These are phyloP conservation scores for Mortierella sp. DNA, from an alignment of 371 early-diverging fungal species.

Conservation along the genomic window DNA sequence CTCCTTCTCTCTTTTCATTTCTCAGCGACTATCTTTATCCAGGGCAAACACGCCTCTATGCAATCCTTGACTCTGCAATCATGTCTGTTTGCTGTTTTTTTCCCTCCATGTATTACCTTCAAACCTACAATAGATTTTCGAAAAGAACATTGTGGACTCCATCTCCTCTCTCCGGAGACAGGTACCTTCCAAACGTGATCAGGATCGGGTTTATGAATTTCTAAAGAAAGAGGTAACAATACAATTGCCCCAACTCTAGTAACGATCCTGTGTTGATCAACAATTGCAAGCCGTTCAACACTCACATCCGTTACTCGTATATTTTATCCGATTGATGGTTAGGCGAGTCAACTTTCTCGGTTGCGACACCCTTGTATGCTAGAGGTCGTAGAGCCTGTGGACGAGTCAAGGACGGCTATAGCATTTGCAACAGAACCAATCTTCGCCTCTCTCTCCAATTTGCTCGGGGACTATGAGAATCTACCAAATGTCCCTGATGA, in stretches of 20 bases:
- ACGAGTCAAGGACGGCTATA: slow-evolving; percentile 78
- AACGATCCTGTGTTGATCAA: not conserved
- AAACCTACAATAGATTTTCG: slow-evolving; percentile 68
- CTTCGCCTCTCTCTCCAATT: slow-evolving; percentile 73
- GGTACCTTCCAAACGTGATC: slow-evolving; percentile 63
- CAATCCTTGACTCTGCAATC: slow-evolving; percentile 26
- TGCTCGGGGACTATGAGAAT: slow-evolving; percentile 70
- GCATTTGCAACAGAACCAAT: slow-evolving; percentile 89
- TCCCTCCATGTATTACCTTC: slow-evolving; percentile 8
- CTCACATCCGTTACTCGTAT: not conserved
- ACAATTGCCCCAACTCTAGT: too few species aligned
- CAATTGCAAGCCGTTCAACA: not conserved
- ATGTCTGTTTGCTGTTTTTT: not conserved
- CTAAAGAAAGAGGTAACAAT: slow-evolving; percentile 72
- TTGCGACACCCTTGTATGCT: slow-evolving; percentile 88
- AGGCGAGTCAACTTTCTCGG: slow-evolving; percentile 82
- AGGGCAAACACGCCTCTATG: slow-evolving; percentile 13
- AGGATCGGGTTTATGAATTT: slow-evolving; percentile 68
- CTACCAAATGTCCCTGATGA: slow-evolving; percentile 54
- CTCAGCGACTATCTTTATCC: not conserved
- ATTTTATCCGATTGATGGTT: slow-evolving; percentile 6
- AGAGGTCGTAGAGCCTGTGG: slow-evolving; percentile 86
- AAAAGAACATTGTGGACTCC: slow-evolving; percentile 76
- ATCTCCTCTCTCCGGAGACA: slow-evolving; percentile 64
- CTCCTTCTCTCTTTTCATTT: not conserved